Evolutionary conservation across 352 stramenopile species (phyloP).

Genomic region (Phytopythium helicoides): DNA sequence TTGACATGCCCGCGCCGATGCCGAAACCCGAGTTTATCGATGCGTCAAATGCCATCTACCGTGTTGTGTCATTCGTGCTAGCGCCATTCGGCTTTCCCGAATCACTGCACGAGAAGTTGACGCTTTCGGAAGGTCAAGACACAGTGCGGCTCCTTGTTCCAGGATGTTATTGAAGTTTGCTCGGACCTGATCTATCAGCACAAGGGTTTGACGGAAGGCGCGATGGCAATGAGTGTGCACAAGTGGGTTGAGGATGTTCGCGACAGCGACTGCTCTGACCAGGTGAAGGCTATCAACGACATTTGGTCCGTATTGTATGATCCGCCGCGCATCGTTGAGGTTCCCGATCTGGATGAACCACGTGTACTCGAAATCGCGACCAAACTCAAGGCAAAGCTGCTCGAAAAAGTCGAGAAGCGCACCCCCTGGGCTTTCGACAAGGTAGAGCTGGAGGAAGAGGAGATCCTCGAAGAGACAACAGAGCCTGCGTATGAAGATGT

Average conservation of each 20-base stretch:
- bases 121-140: slow-evolving; percentile 73
- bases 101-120: slow-evolving; percentile 49
- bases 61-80: slow-evolving; percentile 77
- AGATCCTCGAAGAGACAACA: slow-evolving; percentile 13
- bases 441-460: slow-evolving; percentile 19
- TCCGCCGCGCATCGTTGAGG: slow-evolving; percentile 63
- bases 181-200: slow-evolving; percentile 84
- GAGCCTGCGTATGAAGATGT: slow-evolving; percentile 9
- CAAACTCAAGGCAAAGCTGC: slow-evolving; percentile 40
- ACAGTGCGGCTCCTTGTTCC: slow-evolving; percentile 69
- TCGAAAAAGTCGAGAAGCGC: slow-evolving; percentile 42
- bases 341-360: slow-evolving; percentile 49
- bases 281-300: slow-evolving; percentile 79
- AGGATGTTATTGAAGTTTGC: slow-evolving; percentile 84
- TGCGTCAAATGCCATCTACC: slow-evolving; percentile 65
- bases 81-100: slow-evolving; percentile 75
- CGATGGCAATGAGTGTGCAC: slow-evolving; percentile 87
- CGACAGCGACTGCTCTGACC: slow-evolving; percentile 61
- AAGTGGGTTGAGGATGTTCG: slow-evolving; percentile 80
- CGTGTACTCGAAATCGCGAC: slow-evolving; percentile 43
- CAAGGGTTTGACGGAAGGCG: slow-evolving; percentile 68
- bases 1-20: slow-evolving; percentile 77
- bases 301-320: slow-evolving; percentile 62
- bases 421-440: slow-evolving; percentile 62
- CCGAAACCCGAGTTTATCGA: slow-evolving; percentile 67